Evolutionary conservation across 192 early-diverging fungal species (phyloP).

Genomic region (Spizellomyces punctatus): DNA sequence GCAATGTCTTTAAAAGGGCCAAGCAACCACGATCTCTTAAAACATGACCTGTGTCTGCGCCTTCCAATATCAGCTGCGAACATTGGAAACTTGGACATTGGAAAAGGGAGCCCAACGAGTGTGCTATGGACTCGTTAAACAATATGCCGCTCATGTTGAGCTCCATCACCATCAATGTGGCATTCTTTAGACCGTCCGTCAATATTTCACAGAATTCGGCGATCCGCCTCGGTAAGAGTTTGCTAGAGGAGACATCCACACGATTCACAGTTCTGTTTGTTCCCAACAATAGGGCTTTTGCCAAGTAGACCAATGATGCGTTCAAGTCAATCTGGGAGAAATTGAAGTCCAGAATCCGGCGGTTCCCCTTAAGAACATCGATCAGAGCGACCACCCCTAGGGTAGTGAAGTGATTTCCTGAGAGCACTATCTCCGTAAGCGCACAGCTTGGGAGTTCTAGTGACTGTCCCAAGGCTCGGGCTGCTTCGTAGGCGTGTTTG

Average conservation of each 20-base stretch:
- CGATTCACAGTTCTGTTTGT: background rate
- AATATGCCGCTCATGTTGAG: background rate
- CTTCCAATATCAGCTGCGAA: too few relatives aligned
- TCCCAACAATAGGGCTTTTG: background rate
- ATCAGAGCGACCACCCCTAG: conserved; percentile 1
- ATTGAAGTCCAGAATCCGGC: background rate
- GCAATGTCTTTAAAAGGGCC: too few relatives aligned
- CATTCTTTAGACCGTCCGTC: background rate
- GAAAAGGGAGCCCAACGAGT: background rate
- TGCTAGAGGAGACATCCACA: background rate
- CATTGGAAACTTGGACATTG: too few relatives aligned
- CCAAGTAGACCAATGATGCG: conserved; percentile 4
- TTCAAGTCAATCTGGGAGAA: conserved; percentile 22
- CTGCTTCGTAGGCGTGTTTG: conserved; percentile 1
- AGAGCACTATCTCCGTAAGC: conserved; percentile 1
- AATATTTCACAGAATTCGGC: background rate
- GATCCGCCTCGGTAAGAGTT: background rate
- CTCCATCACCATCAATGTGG: background rate
- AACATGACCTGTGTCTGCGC: too few relatives aligned
- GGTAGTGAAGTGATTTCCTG: conserved; percentile 14
- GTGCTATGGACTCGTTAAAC: background rate
- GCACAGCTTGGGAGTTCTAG: background rate
- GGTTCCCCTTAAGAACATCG: conserved; percentile 1
- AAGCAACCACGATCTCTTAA: too few relatives aligned
- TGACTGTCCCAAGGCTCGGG: background rate